Evolutionary conservation across 192 early-diverging fungal species (phyloP), one percentile per base, ranked within the genome.

Genomic region (Gonapodya sp.): DNA sequence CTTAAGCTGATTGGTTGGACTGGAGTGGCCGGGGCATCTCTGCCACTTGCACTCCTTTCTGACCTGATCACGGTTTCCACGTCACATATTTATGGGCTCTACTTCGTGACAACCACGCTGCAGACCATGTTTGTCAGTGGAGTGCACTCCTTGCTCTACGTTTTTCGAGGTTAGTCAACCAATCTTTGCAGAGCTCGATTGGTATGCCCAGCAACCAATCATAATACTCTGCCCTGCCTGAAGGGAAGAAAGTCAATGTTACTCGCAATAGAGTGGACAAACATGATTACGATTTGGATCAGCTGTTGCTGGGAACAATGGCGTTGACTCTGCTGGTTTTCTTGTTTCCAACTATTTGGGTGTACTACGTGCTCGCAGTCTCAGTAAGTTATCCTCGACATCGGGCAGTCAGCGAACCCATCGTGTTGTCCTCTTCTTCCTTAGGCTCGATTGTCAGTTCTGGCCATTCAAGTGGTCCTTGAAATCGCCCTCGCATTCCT

Each of bases 31-130:
- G 98, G 98, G 0, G 92, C 90, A 31, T 92, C 95, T 8, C 94
- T 98, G 92, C 85, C 92, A 37, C 84, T 98, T 31, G 91, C 94
- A 1, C 84, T 99, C 0, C 83, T 94, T 18, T 93, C 93, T 0
- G 98, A 99, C 81, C 85, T 96, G 18, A 81, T 98, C 33, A 87
- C 94, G 0, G 88, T 98, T 35, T 86, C 92, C 37, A 97, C 98
- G 0, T 75, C 98, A 18, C 97, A 99, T 83, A 90, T 98, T 35
- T 95, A 97, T 82, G 90, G 96, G 85, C 98, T 98, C 85, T 98
- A 99, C 80, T 92, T 94, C 85, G 93, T 99, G 0, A 94, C 96
- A 0, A 93, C 93, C 0, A 92, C 93, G 31, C 95, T 99, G 31
- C 98, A 97, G 83, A 90, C 94, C 82, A 98, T 96, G 97, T 94